Evolutionary conservation across 306 rosid genomes (phyloP), one percentile per base, ranked within the genome.

Genomic region (Sicyos edulis): DNA sequence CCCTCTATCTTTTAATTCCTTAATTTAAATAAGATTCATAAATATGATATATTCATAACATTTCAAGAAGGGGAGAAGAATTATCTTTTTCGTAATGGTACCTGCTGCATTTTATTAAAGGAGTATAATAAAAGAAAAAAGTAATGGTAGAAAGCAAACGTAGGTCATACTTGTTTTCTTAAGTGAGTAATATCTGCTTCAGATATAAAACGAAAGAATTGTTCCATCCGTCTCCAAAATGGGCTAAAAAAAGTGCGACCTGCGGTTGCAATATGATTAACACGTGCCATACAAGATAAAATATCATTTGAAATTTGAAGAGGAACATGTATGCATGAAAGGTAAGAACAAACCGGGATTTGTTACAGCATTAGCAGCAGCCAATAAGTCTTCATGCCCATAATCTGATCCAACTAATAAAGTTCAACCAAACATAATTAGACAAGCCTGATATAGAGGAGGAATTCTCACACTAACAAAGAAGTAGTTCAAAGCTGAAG

Each of bases 161-260:
- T 76, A 75, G 59, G 59, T 44, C 77, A 71, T 81, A 95, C 99
- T 91, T 88, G 86, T 78, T 92, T 87, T 84, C 84, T 95, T 80
- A 88, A 83, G 89, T 77, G 85, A 74, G 76, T 20, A 29, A 87
- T 83, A 78, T 87, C 97, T 57, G 82, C 81, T 59, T 85, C 92
- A 29, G 95, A 82, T 72, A 95, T 75, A 77, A 88, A 81, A 85
- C 88, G 54, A 63, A 95, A 91, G 85, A 85, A 85, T 64, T 91
- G 84, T 81, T 91, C 99, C 90, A 83, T 87, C 87, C 84, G 88
- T 86, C 68, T 81, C 99, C 99, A 95, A 76, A 91, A 95, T 61
- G 88, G 42, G 81, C 84, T 81, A 76, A 88, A 85, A 71, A 83
- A 85, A 78, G 86, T 79, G 69, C 71, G 77, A 78, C 81, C 99